Percentiles rank a stretch among this genome's conserved stretches.
These are phyloP conservation scores for Cyberlindnera amylophila DNA, from an alignment of 805 yeast species.

Conservation along the genomic window DNA sequence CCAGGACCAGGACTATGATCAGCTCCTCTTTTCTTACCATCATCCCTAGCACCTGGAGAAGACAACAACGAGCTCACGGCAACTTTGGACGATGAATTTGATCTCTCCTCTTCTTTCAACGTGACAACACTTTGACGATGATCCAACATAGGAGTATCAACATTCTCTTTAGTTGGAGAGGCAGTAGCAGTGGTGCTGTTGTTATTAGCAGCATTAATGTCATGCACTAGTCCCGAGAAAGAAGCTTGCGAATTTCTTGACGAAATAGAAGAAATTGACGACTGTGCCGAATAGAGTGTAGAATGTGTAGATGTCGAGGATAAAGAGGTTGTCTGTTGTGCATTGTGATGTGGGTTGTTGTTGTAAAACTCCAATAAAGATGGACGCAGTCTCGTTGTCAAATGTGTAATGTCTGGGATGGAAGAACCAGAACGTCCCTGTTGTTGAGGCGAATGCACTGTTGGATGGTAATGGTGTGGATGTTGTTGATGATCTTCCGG, in stretches of 20 bases:
- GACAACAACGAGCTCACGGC: constrained; percentile 24
- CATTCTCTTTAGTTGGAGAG: neutral
- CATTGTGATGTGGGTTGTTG: constrained; percentile 7
- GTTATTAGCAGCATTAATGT: neutral
- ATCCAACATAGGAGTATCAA: neutral
- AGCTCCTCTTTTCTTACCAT: constrained; percentile 2
- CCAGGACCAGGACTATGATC: neutral
- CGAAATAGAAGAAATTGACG: constrained; percentile 26
- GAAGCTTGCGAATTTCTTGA: constrained; percentile 23
- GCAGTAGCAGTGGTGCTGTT: neutral
- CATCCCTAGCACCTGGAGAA: constrained; percentile 11
- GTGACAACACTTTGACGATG: neutral
- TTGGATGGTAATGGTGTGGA: constrained; percentile 1
- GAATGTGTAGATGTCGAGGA: constrained; percentile 21
- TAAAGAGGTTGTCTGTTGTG: constrained; percentile 14
- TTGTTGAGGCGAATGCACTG: constrained; percentile 3
- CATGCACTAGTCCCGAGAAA: constrained; percentile 12
- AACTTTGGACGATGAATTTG: constrained; percentile 5
- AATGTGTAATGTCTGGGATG: constrained; percentile 17
- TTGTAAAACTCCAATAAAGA: constrained; percentile 22
- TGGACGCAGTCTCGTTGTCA: constrained; percentile 24
- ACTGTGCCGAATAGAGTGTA: constrained; percentile 22
- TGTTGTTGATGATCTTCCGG: constrained; percentile 16
- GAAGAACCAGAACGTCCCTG: constrained; percentile 6
- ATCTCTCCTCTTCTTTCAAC: neutral